Evolutionary conservation across 306 rosid species (phyloP), one percentile per base, ranked within the genome.

Genomic region (Hippophae gyantsensis): DNA sequence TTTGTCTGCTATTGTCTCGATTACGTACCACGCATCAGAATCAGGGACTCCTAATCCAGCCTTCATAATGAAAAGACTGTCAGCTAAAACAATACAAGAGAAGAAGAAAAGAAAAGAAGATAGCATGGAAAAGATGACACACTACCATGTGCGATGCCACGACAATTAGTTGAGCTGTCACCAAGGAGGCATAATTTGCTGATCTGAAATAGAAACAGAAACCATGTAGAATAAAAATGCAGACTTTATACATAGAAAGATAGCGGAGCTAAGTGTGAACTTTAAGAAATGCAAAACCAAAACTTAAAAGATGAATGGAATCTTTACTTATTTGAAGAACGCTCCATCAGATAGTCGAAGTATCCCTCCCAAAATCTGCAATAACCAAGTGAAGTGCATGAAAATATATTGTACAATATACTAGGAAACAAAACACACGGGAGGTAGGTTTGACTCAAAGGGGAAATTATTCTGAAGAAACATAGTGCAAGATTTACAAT

Each of bases 351-450:
- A 80, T 78, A 68, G 76, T 92, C 99, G 82, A 88, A 92, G 78
- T 92, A 88, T 65, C 96, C 96, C 77, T 92, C 99, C 99, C 99
- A 92, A 71, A 92, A 88, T 63, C 99, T 92, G 83, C 72, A 72
- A 58, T 54, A 60, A 61, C 41, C 54, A 60, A 46, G 48, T 41
- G 56, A 6, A 38, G 7, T 26, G 5, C n/a, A 6, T 7, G 10
- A 25, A 55, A 3, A 9, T 58, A 42, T 6, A 49, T 49, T 11
- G 4, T 23, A 59, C 7, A 74, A 58, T 72, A 53, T 65, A 43
- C 43, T 55, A 69, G 60, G 38, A 38, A 18, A 46, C 27, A 25
- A 50, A 32, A 2, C 38, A 32, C 38, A 32, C 38, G 38, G 38
- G 38, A 32, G 38, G 38, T 4, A 32, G 38, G 38, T 32, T 48